Base-by-base conservation (phyloP, 805 yeast genomes). In the Candida dendrica region DNA sequence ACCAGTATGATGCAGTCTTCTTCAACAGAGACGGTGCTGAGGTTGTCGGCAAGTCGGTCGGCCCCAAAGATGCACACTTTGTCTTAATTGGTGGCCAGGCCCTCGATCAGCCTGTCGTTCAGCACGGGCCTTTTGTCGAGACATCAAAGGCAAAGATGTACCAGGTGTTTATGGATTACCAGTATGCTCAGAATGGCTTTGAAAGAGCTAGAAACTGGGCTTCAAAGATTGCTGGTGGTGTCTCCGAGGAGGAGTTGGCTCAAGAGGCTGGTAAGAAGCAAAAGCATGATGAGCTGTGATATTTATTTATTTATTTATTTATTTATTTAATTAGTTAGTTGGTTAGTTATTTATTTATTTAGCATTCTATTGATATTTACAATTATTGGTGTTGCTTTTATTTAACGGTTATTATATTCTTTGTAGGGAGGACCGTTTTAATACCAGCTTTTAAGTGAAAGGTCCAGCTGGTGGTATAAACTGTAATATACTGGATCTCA, bases 101-200 rank as follows among this genome's bases (percentile, higher is more conserved):
- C 17, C 65, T 86, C 43, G 74, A 85, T 51, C 95, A 88, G 65
- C 75, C 78, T 15, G 71, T 84, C 42, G 84, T 86, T 27, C 96
- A 89, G 58, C 82, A 88, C 58, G 96, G 96, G 15, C 96, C 96
- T 13, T 90, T 89, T 57, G 96, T 89, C 16, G 91, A 85, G 47
- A 75, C 84, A 7, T 65, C 82, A 18, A 70, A 71, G 42, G 83
- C 78, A 40, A 77, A 75, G 47, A 81, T 89, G 45, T 71, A 77
- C 49, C 63, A 82, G 51, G 93, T 87, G 0, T 80, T 85, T 53
- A 53, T 65, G 60, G 89, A 84, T 57, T 90, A 83, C 59, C 91
- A 83, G 61, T 59, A 64, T 39, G 82, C 77, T 43, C 60, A 65
- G 22, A 81, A 82, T 57, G 91, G 91, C 1, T 84, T 84, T 53